A percentile compares a stretch with the other conserved stretches of the same genome.
These are phyloP conservation scores for Amauroascus niger DNA, from an alignment of 2,329 filamentous ascomycete species.

Conservation along the genomic window DNA sequence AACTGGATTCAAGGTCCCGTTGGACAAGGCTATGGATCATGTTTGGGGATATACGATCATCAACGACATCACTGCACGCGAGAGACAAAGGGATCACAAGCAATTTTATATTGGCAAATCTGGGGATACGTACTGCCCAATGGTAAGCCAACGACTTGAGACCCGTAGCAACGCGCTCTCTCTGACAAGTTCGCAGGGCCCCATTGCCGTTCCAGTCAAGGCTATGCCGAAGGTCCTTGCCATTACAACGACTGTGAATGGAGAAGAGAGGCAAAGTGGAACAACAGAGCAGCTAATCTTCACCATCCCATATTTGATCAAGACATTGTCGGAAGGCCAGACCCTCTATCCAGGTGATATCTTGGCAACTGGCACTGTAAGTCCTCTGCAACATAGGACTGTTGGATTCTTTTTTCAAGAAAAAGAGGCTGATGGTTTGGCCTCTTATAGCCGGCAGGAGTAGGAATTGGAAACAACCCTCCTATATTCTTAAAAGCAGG, in stretches of 20 bases:
- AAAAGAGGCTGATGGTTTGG: too few relatives aligned
- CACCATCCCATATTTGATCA: conserved; percentile 39
- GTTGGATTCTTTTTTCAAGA: too few relatives aligned
- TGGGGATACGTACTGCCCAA: conserved; percentile 47
- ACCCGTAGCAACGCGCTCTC: not conserved
- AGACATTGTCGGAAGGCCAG: conserved; percentile 41
- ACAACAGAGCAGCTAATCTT: conserved; percentile 45
- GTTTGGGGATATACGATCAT: conserved; percentile 51
- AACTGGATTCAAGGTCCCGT: conserved; percentile 36
- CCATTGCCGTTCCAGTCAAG: conserved; percentile 42
- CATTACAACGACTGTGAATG: conserved; percentile 43
- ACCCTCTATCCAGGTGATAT: conserved; percentile 45
- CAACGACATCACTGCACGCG: conserved; percentile 49
- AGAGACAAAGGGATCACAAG: conserved; percentile 49
- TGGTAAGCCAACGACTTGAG: conserved; percentile 29
- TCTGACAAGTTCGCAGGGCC: conserved; percentile 32
- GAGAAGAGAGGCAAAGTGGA: conserved; percentile 42
- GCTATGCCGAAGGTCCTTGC: conserved; percentile 37
- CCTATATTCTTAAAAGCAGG: conserved; percentile 36
- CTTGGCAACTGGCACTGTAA: conserved; percentile 41
- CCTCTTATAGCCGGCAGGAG: conserved; percentile 32
- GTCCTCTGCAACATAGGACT: too few relatives aligned
- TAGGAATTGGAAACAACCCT: too few relatives aligned
- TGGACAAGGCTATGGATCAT: conserved; percentile 41
- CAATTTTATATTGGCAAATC: conserved; percentile 53